Evolutionary conservation across 2,329 filamentous ascomycete genomes (phyloP).

Genomic region (Pseudocercospora musae): DNA sequence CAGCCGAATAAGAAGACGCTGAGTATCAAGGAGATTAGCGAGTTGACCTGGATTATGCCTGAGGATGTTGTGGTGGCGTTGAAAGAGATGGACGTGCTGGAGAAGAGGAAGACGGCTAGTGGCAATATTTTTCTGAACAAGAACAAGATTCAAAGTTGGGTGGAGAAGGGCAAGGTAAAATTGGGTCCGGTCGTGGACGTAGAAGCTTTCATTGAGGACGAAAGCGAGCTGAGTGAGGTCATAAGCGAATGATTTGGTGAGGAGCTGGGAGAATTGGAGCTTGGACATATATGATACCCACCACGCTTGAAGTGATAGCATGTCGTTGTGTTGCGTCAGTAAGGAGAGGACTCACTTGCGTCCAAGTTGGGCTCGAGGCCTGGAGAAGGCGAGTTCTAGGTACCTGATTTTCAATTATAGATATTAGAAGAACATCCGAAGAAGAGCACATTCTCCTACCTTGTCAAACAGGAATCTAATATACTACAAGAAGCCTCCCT

Average conservation of each 20-base stretch:
- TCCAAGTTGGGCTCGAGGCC: neutral
- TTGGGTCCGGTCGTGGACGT: conserved; percentile 67
- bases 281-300: neutral
- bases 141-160: conserved; percentile 63
- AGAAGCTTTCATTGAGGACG: conserved; percentile 69
- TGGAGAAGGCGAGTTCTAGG: neutral
- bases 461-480: neutral
- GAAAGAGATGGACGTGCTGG: conserved; percentile 72
- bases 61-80: conserved; percentile 80
- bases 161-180: conserved; percentile 58
- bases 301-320: neutral
- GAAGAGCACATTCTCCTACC: neutral
- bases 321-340: neutral
- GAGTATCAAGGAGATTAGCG: conserved; percentile 68
- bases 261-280: neutral
- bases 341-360: neutral
- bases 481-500: neutral
- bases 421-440: neutral
- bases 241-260: conserved; percentile 6
- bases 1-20: conserved; percentile 50
- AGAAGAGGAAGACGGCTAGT: conserved; percentile 52
- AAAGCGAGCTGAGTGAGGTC: conserved; percentile 44
- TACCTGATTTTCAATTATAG: neutral
- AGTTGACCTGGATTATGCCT: conserved; percentile 74
- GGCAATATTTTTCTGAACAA: conserved; percentile 54